A percentile compares a stretch with the other conserved stretches of the same genome.
phyloP scores from a whole-genome alignment of 2,329 filamentous ascomycete species.

The Talaromyces pinophilus region DNA sequence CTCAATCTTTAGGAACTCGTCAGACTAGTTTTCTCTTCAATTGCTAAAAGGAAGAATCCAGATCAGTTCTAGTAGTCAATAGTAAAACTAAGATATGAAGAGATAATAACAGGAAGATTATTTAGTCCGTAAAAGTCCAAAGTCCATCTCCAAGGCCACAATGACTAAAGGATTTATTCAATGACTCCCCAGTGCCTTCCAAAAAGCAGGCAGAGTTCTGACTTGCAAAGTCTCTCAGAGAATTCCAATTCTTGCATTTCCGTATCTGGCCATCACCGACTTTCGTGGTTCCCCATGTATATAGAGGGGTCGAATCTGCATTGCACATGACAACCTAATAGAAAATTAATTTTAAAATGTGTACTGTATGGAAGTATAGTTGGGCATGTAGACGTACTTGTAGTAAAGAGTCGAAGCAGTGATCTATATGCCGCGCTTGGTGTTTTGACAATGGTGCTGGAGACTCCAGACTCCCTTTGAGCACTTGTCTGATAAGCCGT shows the following conservation, averaged over 20 bases:
- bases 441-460: neutral
- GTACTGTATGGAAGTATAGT: neutral
- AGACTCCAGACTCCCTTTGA: neutral
- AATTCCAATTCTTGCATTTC: conserved; percentile 10
- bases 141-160: neutral
- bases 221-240: conserved; percentile 3
- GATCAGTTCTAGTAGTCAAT: too few species aligned
- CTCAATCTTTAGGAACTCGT: too few species aligned
- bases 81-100: too few species aligned
- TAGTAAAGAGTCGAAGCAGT: conserved; percentile 9
- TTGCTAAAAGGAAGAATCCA: too few species aligned
- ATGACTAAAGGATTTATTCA: neutral
- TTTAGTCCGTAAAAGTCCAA: neutral
- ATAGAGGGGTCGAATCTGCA: conserved; percentile 1
- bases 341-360: neutral
- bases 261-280: neutral
- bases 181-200: neutral
- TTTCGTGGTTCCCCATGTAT: neutral
- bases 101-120: too few species aligned
- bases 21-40: too few species aligned
- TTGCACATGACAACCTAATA: conserved; percentile 1
- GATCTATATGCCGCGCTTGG: neutral
- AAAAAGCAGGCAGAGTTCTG: conserved; percentile 10
- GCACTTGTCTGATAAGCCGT: neutral
- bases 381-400: neutral